Percentiles rank a stretch among this genome's conserved stretches.
These are phyloP conservation scores for Paraphaeosphaeria sporulosa DNA, from an alignment of 2,329 filamentous ascomycete species.

Conservation along the genomic window DNA sequence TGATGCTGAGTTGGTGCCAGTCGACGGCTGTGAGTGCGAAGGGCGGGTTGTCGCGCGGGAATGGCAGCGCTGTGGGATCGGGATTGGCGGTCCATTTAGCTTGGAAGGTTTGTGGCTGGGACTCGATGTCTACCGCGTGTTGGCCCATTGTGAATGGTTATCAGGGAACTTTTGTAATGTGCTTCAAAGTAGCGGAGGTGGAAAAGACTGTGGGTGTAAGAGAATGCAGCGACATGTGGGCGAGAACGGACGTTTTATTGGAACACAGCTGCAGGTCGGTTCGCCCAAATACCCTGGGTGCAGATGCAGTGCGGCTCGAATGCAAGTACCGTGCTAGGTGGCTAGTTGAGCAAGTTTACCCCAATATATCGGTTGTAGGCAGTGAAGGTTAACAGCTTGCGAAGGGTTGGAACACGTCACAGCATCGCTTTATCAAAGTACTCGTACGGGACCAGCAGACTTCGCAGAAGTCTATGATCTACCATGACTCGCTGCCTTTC, in stretches of 20 bases:
- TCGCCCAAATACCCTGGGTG: slow-evolving; percentile 1
- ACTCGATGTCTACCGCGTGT: slow-evolving; percentile 27
- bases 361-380: no score
- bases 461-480: not conserved
- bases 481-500: not conserved
- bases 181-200: not conserved
- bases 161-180: not conserved
- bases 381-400: not conserved
- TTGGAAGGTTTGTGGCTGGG: slow-evolving; percentile 41
- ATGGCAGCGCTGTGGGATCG: slow-evolving; percentile 45
- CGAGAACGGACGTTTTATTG: slow-evolving; percentile 4
- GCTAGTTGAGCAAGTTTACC: not conserved
- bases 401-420: no score
- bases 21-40: slow-evolving; percentile 46
- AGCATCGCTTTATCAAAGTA: no score
- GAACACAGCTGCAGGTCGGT: not conserved
- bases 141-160: not conserved
- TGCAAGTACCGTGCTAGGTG: slow-evolving; percentile 8
- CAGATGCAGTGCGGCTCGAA: slow-evolving; percentile 10
- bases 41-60: slow-evolving; percentile 43
- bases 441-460: not conserved
- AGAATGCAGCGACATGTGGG: slow-evolving; percentile 3
- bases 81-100: slow-evolving; percentile 38
- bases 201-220: not conserved
- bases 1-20: slow-evolving; percentile 43